Conservation (phyloP, 306 rosid genomes). For the Prunus kanzakura region DNA sequence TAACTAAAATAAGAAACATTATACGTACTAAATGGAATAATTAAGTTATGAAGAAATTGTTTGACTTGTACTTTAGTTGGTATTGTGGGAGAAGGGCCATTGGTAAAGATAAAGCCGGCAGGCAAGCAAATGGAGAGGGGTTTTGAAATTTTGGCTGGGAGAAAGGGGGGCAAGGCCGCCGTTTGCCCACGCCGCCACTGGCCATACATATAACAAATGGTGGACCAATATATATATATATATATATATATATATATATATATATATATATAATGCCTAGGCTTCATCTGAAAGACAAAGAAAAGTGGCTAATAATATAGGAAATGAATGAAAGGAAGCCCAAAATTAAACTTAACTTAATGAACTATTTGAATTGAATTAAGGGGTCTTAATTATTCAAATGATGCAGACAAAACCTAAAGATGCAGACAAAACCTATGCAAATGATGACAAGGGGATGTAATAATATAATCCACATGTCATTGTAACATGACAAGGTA, state of each 20-base stretch:
- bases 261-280: too few relatives aligned
- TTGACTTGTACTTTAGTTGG: not conserved
- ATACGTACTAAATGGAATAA: too few relatives aligned
- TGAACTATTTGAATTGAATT: too few relatives aligned
- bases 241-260: too few relatives aligned
- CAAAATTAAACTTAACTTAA: too few relatives aligned
- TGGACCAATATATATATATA: not conserved
- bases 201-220: conserved; percentile 12
- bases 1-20: too few relatives aligned
- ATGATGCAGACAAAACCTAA: too few relatives aligned
- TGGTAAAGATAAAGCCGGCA: not conserved
- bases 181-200: conserved; percentile 1
- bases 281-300: too few relatives aligned
- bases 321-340: too few relatives aligned
- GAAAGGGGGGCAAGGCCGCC: conserved; percentile 12
- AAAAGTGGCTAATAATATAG: too few relatives aligned
- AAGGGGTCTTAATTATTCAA: too few relatives aligned
- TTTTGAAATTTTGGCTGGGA: not conserved
- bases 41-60: not conserved
- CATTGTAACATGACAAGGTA: conserved; percentile 1
- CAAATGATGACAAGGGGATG: conserved; percentile 1
- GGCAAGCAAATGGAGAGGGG: not conserved
- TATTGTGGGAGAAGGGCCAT: not conserved
- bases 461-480: not conserved
- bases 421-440: not conserved